Evolutionary conservation across 2,329 filamentous ascomycete species (phyloP), one percentile per base, ranked within the genome.

Genomic region (Scedosporium boydii): DNA sequence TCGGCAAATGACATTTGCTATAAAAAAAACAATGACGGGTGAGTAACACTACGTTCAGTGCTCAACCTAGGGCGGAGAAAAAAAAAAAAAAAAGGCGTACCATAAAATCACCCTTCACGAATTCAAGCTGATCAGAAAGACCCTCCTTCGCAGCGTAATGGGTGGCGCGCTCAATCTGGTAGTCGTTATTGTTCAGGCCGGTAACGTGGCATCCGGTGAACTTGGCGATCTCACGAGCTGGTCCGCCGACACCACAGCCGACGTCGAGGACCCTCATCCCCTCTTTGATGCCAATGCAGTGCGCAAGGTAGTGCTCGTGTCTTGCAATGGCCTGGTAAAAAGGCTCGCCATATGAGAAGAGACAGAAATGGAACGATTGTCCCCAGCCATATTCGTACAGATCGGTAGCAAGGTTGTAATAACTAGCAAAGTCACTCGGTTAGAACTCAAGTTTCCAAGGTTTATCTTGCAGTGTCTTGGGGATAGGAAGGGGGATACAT

Each of bases 171-270:
- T 97, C 86, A 68, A 98, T 96, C 80, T 98, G 95, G 81, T 99
- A 99, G 79, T 97, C 91, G 77, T 98, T 98, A 86, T 97, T 98
- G 86, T 98, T 99, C 74, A 98, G 79, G 53, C 95, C 95, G 26
- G 91, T 88, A 66, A 98, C 84, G 70, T 97, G 91, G 69, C 86
- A 89, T 65, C 90, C 93, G 10, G 91, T 89, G 79, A 99, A 99
- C 78, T 96, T 96, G 78, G 90, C 91, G 70, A 99, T 98, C 80
- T 98, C 93, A 65, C 93, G 86, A 6, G 93, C 95, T 23, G 95
- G 95, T 57, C 95, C 95, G 70, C 95, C 95, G 62, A 98, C 92
- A 83, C 95, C 95, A 71, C 95, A 99, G 65, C 95, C 95, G 64
- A 99, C 95, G 72, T 99, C 95, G 34, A 99, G 82, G 18, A 98